Evolutionary conservation across 192 early-diverging fungal genomes (phyloP), one percentile per base, ranked within the genome.

Genomic region (Lobosporangium transversale): DNA sequence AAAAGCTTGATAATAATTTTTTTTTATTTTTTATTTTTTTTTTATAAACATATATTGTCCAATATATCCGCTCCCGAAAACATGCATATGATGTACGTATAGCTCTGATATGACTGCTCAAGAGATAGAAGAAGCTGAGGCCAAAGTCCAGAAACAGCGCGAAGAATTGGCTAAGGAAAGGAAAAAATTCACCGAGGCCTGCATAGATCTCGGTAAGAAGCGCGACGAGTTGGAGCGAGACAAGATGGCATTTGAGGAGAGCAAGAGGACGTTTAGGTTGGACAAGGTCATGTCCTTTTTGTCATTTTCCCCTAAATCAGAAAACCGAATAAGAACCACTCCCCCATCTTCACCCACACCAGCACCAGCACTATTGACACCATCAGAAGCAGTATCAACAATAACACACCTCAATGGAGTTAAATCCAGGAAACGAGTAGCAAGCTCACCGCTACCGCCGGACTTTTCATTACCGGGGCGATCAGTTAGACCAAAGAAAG

Each of bases 101-200:
- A 76, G 64, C 30, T 66, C 63, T 14, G 73, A 76, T n/a, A 67
- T 76, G 73, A 76, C 73, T 20, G 20, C 61, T 20, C 64, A 76
- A 37, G 73, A 76, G 31, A 36, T 67, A 26, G 53, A 76, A 9
- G 73, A 76, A 5, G 64, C 64, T 18, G 73, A 76, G 29, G 20
- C 53, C 26, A 76, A 67, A 53, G 52, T 76, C 43, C 40, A 36
- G 18, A 20, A 67, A 21, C 73, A 76, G 27, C 63, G 59, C 0
- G 65, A 66, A 35, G 58, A 76, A 15, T 26, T 76, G 7, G 64
- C 63, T 23, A 62, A 52, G 48, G 73, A 76, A 36, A 55, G 73
- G 26, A 76, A 67, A 52, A 62, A 45, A 30, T 76, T 62, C 36
- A 76, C 73, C 21, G 45, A 61, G 36, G 51, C 73, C 1, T 76